phyloP scores from a whole-genome alignment of 805 yeast genomes.

The Yarrowia divulgata region DNA sequence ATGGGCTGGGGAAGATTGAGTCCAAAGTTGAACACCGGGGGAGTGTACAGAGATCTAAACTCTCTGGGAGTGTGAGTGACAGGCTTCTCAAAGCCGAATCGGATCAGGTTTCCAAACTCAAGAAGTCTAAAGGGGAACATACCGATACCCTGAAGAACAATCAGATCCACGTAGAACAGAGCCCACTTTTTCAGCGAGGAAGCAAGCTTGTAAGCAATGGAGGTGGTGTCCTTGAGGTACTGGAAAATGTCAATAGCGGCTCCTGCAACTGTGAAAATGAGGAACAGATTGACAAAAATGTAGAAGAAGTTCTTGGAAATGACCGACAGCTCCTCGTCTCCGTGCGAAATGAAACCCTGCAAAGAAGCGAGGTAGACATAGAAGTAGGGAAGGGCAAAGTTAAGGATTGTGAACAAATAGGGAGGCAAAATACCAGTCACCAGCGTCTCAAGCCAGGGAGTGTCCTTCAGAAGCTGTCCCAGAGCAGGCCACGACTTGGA shows the following conservation, averaged over 20 bases:
- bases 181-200: constrained; percentile 80
- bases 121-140: constrained; percentile 89
- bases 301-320: constrained; percentile 94
- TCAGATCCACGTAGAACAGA: constrained; percentile 87
- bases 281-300: constrained; percentile 89
- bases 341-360: constrained; percentile 90
- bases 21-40: constrained; percentile 93
- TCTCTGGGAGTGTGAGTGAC: constrained; percentile 85
- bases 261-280: constrained; percentile 93
- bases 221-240: constrained; percentile 84
- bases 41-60: constrained; percentile 73
- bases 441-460: constrained; percentile 75
- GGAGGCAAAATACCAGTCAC: constrained; percentile 93
- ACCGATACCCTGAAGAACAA: constrained; percentile 80
- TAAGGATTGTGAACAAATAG: constrained; percentile 84
- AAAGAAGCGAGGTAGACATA: constrained; percentile 81
- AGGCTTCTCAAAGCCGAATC: constrained; percentile 71
- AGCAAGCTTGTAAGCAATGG: constrained; percentile 86
- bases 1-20: constrained; percentile 91
- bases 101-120: constrained; percentile 76
- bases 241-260: constrained; percentile 85
- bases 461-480: constrained; percentile 68
- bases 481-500: constrained; percentile 81
- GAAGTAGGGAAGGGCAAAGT: constrained; percentile 81
- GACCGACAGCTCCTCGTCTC: constrained; percentile 89